Base-by-base conservation (phyloP, 192 early-diverging fungal genomes). In the Coemansia reversa region DNA sequence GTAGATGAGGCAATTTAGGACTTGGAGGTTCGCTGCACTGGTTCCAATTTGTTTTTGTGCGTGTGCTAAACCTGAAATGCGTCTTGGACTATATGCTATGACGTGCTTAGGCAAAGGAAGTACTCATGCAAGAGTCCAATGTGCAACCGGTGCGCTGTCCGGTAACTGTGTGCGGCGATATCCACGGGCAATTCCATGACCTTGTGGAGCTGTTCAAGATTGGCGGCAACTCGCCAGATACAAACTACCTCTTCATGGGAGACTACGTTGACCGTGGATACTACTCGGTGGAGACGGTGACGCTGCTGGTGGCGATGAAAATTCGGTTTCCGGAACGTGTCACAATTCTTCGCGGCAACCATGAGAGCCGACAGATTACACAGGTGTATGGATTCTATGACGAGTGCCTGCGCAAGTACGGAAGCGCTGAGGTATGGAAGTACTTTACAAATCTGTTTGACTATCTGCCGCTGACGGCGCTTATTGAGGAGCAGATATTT, bases 311-410 rank as follows among this genome's bases (percentile, higher is more conserved):
- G 12, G 94, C 93, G 5, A 86, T 99, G 60, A 99, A 99, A 80
- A 91, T 97, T 30, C 84, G 92, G 60, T 93, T 93, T 72, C 90
- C 88, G 63, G 91, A 94, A 74, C 86, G 92, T 48, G 92, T 99
- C 66, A 97, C 94, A 8, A 91, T 99, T 65, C 87, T 99, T 59
- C 89, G 97, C 54, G 97, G 97, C 32, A 99, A 99, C 84, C 97
- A 99, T 72, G 97, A 99, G 85, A 92, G 90, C 64, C 86, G 97
- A 25, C 95, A 99, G 84, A 98, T 99, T 61, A 99, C 97, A 3
- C 95, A 98, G 84, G 94, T 97, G 9, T 99, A 98, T 76, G 96
- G 96, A 49, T 99, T 99, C 81, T 98, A 98, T 74, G 96, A 97
- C 83, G 97, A 99, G 83, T 98, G 96, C 67, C 70, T 98, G 69